A percentile compares a stretch with the other conserved stretches of the same genome.
Conservation (phyloP, 2,329 filamentous ascomycete species). For the Penicillium sp. region DNA sequence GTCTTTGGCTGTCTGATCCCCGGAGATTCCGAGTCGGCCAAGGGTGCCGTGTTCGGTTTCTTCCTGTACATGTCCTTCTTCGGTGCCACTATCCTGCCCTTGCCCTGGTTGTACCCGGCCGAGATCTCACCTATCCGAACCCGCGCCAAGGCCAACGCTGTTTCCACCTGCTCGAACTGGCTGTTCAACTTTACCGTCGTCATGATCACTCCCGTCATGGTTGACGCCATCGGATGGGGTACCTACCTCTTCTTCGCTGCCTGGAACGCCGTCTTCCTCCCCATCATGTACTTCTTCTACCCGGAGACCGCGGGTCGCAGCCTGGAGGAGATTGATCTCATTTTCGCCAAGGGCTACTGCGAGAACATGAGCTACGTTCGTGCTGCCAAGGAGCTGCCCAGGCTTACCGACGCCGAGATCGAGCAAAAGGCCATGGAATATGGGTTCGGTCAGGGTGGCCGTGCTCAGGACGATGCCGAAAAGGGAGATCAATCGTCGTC, state of each 20-base stretch:
- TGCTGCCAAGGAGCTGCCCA: slow-evolving; percentile 31
- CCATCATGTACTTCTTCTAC: slow-evolving; percentile 52
- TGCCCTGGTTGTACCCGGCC: slow-evolving; percentile 53
- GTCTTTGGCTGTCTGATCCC: slow-evolving; percentile 39
- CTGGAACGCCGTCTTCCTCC: slow-evolving; percentile 45
- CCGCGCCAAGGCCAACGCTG: slow-evolving; percentile 51
- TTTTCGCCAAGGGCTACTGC: slow-evolving; percentile 42
- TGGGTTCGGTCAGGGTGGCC: slow-evolving; percentile 21
- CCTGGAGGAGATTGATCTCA: slow-evolving; percentile 43
- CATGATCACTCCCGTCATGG: slow-evolving; percentile 46
- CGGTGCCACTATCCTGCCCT: slow-evolving; percentile 58
- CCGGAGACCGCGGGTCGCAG: slow-evolving; percentile 45
- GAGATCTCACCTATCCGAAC: slow-evolving; percentile 53
- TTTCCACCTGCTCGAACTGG: slow-evolving; percentile 52
- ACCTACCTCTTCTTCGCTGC: slow-evolving; percentile 43
- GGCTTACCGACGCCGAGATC: slow-evolving; percentile 33
- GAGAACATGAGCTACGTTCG: slow-evolving; percentile 40
- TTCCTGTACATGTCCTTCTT: slow-evolving; percentile 67
- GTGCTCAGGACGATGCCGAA: slow-evolving; percentile 16
- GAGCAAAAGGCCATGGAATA: slow-evolving; percentile 32
- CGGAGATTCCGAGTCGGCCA: slow-evolving; percentile 20
- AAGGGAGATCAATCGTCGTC: slow-evolving; percentile 17
- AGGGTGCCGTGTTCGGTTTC: slow-evolving; percentile 51
- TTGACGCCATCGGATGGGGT: slow-evolving; percentile 37
- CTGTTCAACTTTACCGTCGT: slow-evolving; percentile 52